phyloP scores from a whole-genome alignment of 208 protist species.

The Leishmania tropica region DNA sequence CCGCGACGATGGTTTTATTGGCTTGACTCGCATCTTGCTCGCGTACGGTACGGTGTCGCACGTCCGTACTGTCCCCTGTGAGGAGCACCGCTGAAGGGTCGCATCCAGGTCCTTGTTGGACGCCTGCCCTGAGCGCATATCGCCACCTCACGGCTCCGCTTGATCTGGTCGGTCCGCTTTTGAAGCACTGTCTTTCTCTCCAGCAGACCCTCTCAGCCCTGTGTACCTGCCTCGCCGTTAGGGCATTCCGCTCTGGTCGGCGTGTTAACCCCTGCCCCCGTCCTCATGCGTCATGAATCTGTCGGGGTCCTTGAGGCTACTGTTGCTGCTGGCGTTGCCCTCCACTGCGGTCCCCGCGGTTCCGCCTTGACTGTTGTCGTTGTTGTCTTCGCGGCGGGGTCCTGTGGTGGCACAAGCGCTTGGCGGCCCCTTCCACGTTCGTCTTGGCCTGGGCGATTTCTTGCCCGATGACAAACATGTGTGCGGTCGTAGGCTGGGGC shows the following conservation, averaged over 20 bases:
- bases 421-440: neutral
- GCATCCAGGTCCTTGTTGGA: neutral
- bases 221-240: neutral
- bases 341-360: neutral
- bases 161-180: neutral
- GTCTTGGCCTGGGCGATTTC: neutral
- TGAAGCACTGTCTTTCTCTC: neutral
- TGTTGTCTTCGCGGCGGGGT: neutral
- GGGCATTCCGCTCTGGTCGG: neutral
- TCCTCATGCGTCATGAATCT: neutral
- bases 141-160: neutral
- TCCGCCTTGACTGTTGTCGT: neutral
- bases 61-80: neutral
- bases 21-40: neutral
- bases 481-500: neutral
- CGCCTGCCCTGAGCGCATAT: neutral
- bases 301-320: neutral
- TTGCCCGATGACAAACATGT: neutral
- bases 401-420: neutral
- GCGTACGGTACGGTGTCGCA: neutral
- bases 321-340: neutral
- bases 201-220: neutral
- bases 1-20: neutral
- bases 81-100: neutral
- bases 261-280: neutral